Conservation (phyloP, 2,329 filamentous ascomycete species). For the Aspergillus melleus region DNA sequence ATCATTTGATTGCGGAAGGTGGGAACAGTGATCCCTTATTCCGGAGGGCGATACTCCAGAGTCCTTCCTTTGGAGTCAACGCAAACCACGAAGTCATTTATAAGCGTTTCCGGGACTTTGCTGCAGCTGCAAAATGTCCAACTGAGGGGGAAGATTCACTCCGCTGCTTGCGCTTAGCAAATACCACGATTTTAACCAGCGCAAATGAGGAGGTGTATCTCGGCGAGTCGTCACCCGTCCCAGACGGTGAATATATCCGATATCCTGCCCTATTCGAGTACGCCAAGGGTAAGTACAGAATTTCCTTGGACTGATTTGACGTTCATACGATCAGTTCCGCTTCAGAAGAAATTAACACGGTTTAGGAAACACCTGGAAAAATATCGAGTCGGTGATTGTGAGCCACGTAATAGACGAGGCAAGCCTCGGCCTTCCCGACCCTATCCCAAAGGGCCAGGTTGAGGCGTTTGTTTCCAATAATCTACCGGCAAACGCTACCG, state of each 20-base stretch:
- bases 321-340: not conserved
- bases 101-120: not conserved
- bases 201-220: not conserved
- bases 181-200: not conserved
- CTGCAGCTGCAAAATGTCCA: not conserved
- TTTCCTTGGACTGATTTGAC: not conserved
- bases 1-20: constrained; percentile 1
- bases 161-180: not conserved
- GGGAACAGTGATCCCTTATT: not conserved
- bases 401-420: constrained; percentile 1
- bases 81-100: not conserved
- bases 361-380: not conserved
- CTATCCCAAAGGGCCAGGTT: not conserved
- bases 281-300: not conserved
- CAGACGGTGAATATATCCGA: constrained; percentile 1
- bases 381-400: not conserved
- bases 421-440: not conserved
- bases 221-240: not conserved
- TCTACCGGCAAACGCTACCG: not conserved
- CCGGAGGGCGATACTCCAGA: not conserved
- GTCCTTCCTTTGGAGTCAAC: not conserved
- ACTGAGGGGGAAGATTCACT: not conserved
- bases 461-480: not conserved
- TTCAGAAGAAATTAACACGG: not conserved
- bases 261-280: not conserved